Conservation (phyloP, 2,329 filamentous ascomycete species). For the Pseudocercospora cruenta region DNA sequence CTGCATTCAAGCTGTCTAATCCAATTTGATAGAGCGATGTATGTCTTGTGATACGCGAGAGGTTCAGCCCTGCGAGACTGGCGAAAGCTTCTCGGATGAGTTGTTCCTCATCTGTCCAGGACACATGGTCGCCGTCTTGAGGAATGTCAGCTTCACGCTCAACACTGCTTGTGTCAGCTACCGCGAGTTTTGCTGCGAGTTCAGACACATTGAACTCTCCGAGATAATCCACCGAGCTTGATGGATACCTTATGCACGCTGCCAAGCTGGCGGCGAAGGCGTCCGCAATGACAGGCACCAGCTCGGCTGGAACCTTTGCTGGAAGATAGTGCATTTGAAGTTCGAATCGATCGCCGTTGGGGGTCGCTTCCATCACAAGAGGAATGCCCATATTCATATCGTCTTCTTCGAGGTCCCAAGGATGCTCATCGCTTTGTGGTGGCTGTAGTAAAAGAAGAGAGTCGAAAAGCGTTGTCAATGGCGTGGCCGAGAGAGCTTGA, state of each 20-base stretch:
- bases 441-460: conserved; percentile 80
- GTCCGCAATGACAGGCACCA: conserved; percentile 30
- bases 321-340: conserved; percentile 54
- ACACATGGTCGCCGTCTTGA: background rate
- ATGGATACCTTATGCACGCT: conserved; percentile 35
- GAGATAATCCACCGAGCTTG: conserved; percentile 30
- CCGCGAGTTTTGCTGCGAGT: conserved; percentile 25
- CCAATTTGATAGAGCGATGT: conserved; percentile 87
- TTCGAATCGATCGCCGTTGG: conserved; percentile 56
- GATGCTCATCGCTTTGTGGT: conserved; percentile 50
- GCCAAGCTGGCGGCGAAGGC: conserved; percentile 36
- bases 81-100: conserved; percentile 61
- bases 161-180: background rate
- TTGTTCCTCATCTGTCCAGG: conserved; percentile 58
- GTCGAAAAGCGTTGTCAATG: conserved; percentile 70
- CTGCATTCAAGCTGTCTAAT: conserved; percentile 85
- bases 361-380: conserved; percentile 74
- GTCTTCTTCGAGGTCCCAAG: conserved; percentile 47
- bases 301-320: conserved; percentile 62
- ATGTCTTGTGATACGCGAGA: conserved; percentile 56
- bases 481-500: conserved; percentile 54
- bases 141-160: background rate
- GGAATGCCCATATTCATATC: conserved; percentile 70
- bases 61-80: conserved; percentile 58
- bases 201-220: conserved; percentile 19